Conservation (phyloP, 75 land plant species). For the Pinus albicaulis region DNA sequence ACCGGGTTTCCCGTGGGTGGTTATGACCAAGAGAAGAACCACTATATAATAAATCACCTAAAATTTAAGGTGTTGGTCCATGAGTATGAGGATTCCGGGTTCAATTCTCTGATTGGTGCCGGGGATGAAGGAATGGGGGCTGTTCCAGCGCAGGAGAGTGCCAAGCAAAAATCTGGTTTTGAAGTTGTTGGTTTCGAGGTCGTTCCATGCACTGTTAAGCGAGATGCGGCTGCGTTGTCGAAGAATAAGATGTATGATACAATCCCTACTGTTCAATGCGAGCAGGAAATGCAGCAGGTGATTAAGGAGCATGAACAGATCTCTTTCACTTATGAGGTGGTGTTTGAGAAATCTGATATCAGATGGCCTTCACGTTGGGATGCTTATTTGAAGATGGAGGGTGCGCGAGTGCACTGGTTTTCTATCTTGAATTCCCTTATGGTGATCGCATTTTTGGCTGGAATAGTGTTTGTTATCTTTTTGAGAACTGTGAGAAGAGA, state of each 20-base stretch:
- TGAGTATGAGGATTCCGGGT: constrained; percentile 28
- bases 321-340: constrained; percentile 69
- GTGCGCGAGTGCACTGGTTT: constrained; percentile 85
- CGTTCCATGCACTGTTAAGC: constrained; percentile 25
- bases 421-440: constrained; percentile 87
- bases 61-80: constrained; percentile 43
- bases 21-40: constrained; percentile 8
- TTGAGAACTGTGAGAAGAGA: constrained; percentile 82
- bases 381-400: constrained; percentile 93
- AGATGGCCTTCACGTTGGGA: constrained; percentile 96
- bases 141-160: constrained; percentile 2
- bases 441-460: constrained; percentile 90
- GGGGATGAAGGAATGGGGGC: constrained; percentile 38
- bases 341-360: constrained; percentile 64
- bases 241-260: constrained; percentile 14
- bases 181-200: constrained; percentile 53
- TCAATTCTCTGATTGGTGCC: constrained; percentile 25
- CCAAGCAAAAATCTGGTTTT: constrained; percentile 10
- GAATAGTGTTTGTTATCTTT: constrained; percentile 89
- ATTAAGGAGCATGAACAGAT: constrained; percentile 43
- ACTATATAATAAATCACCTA: constrained; percentile 40
- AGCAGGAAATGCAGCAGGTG: constrained; percentile 37
- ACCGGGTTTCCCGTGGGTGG: constrained; percentile 41
- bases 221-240: constrained; percentile 6
- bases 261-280: constrained; percentile 16